phyloP scores from a whole-genome alignment of 192 early-diverging fungal species.

The Entophlyctis luteolus region DNA sequence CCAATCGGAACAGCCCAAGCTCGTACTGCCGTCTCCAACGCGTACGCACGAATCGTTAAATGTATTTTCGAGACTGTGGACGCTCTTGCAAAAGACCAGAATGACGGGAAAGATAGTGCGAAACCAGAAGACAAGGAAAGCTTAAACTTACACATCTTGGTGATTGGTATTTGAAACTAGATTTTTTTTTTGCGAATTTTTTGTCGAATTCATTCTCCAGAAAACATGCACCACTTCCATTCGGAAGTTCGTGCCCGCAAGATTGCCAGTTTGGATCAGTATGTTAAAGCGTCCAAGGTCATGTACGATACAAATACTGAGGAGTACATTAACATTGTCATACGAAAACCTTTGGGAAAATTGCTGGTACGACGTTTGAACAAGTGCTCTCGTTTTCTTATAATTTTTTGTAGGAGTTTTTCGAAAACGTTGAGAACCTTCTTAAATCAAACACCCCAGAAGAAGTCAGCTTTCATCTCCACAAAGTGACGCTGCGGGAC shows the following conservation, averaged over 20 bases:
- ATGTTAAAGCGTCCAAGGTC: conserved; percentile 77
- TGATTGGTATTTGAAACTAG: conserved; percentile 49
- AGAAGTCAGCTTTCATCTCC: conserved; percentile 76
- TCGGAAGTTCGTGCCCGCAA: conserved; percentile 72
- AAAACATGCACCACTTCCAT: conserved; percentile 95
- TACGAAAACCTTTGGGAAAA: conserved; percentile 81
- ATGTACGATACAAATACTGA: conserved; percentile 76
- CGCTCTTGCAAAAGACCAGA: conserved; percentile 59
- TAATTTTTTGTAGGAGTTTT: conserved; percentile 72
- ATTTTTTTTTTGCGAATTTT: conserved; percentile 11
- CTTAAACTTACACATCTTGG: conserved; percentile 82
- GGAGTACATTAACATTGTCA: conserved; percentile 83
- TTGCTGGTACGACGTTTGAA: conserved; percentile 56
- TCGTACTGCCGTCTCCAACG: conserved; percentile 66
- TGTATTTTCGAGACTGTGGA: conserved; percentile 86
- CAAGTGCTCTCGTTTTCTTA: neutral
- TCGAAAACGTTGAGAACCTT: conserved; percentile 88
- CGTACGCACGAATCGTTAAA: conserved; percentile 78
- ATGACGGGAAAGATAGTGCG: conserved; percentile 47
- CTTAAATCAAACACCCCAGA: conserved; percentile 72
- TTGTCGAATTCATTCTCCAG: conserved; percentile 36
- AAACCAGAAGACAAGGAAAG: conserved; percentile 74
- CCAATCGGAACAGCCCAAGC: conserved; percentile 55
- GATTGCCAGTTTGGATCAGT: conserved; percentile 67
- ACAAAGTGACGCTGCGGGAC: conserved; percentile 78